Evolutionary conservation across 345 rosid genomes (phyloP).

Genomic region (Luvunga scandens): DNA sequence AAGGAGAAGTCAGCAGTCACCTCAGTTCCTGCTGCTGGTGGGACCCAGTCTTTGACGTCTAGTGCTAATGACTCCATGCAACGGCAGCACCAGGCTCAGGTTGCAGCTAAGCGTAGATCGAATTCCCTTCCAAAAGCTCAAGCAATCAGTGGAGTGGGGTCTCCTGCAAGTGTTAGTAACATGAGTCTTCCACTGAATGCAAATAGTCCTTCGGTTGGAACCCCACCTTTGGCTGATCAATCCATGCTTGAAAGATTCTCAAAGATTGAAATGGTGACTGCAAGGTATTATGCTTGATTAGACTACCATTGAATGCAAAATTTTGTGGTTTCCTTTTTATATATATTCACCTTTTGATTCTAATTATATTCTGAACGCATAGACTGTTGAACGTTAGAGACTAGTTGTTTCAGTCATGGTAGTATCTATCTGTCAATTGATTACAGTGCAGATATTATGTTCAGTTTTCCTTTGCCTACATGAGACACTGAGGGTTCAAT

Average conservation of each 20-base stretch:
- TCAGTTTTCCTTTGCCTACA: background rate
- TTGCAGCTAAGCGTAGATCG: conserved; percentile 62
- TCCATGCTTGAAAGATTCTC: conserved; percentile 71
- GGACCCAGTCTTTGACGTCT: conserved; percentile 65
- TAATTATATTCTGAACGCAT: background rate
- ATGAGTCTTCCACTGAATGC: conserved; percentile 60
- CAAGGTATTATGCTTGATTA: conserved; percentile 47
- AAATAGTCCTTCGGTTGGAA: conserved; percentile 78
- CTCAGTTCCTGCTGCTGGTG: conserved; percentile 64
- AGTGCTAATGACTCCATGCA: conserved; percentile 80
- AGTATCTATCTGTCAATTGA: background rate
- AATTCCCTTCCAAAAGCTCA: conserved; percentile 74
- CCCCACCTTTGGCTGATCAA: conserved; percentile 65
- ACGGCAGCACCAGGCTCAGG: conserved; percentile 66
- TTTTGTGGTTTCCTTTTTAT: background rate
- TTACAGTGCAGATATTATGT: background rate
- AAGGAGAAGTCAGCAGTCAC: conserved; percentile 70
- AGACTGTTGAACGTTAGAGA: background rate
- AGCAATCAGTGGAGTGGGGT: conserved; percentile 77
- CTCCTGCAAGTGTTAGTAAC: conserved; percentile 92
- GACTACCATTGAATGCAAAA: background rate
- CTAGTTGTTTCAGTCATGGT: background rate
- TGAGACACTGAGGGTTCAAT: background rate
- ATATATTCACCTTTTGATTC: background rate
- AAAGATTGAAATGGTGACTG: conserved; percentile 68